Conservation (phyloP, 2,329 filamentous ascomycete genomes). For the Paracoccidioides brasiliensis region DNA sequence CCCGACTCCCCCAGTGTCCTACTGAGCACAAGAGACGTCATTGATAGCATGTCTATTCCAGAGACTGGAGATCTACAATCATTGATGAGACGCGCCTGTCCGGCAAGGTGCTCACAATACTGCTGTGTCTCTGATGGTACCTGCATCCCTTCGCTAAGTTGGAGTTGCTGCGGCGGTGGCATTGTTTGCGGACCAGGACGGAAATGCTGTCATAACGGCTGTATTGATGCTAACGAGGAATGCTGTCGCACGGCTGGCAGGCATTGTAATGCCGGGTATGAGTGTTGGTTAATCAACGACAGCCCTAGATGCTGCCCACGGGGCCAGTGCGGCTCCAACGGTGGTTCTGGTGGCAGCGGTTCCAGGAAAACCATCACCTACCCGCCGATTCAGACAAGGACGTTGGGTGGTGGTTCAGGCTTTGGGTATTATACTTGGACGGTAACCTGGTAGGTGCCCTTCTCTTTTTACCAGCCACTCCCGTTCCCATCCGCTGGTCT, state of each 20-base stretch:
- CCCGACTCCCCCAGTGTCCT: not conserved
- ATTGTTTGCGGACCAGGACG: not conserved
- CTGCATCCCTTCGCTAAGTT: not conserved
- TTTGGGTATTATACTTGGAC: not conserved
- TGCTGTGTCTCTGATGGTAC: not conserved
- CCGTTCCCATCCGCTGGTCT: not conserved
- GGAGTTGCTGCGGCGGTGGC: not conserved
- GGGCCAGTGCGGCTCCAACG: not conserved
- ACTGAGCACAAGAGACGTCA: not conserved
- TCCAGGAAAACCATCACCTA: not conserved
- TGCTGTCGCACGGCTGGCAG: not conserved
- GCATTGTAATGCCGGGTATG: not conserved
- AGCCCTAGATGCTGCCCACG: not conserved
- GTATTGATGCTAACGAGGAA: not conserved
- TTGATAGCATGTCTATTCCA: not conserved
- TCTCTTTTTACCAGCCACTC: not conserved
- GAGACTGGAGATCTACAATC: not conserved
- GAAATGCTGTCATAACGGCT: conserved; percentile 1
- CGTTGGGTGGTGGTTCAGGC: too few species aligned
- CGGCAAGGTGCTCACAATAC: not conserved
- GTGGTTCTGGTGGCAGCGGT: not conserved
- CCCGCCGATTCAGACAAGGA: not conserved
- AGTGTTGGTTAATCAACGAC: not conserved
- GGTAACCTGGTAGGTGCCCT: not conserved
- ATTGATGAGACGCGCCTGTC: not conserved